phyloP scores from a whole-genome alignment of 257 asterid genomes.

The Leonotis leonurus region DNA sequence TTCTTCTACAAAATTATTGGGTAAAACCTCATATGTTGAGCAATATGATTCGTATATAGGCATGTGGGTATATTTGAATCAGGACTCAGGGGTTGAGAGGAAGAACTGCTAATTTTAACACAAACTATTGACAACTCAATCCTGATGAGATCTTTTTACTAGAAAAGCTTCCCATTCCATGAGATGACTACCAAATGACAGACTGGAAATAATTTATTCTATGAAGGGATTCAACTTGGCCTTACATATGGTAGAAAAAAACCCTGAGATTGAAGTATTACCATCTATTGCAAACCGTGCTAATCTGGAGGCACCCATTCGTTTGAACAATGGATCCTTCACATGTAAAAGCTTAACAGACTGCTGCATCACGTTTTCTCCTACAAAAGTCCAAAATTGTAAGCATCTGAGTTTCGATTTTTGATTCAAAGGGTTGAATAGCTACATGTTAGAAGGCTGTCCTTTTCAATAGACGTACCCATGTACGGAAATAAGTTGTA shows the following conservation, averaged over 20 bases:
- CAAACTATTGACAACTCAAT: not conserved
- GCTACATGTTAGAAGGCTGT: not conserved
- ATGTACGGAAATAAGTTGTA: conserved; percentile 83
- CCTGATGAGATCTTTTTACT: not conserved
- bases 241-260: not conserved
- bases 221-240: not conserved
- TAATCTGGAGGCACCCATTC: conserved; percentile 98
- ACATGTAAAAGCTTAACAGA: conserved; percentile 77
- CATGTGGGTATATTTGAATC: conserved; percentile 6
- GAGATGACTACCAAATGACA: not conserved
- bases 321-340: conserved; percentile 92
- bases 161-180: not conserved
- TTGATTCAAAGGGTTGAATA: not conserved
- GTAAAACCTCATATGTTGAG: conserved; percentile 5
- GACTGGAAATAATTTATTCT: not conserved
- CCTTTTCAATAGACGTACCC: conserved; percentile 46
- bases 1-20: not conserved
- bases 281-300: conserved; percentile 91
- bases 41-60: not conserved
- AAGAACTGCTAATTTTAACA: not conserved
- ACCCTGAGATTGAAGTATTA: conserved; percentile 23
- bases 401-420: conserved; percentile 14
- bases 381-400: conserved; percentile 33
- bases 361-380: conserved; percentile 83
- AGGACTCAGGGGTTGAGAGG: not conserved